Conservation (phyloP, 2,329 filamentous ascomycete genomes). For the Teratosphaeria zuluensis region DNA sequence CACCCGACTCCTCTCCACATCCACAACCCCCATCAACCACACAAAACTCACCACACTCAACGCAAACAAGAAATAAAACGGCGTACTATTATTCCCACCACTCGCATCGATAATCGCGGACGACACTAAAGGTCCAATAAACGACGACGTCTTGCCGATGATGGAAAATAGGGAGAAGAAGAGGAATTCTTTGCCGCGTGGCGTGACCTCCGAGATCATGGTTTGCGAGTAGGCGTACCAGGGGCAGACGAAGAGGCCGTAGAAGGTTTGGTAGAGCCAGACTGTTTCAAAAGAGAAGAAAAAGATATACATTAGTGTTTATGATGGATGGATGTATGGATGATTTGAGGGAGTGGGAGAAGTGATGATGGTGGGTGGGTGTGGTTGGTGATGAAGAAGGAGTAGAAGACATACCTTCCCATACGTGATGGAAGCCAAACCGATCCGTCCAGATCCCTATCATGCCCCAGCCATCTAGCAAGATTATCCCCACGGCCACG, state of each 20-base stretch:
- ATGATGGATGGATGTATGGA: too few relatives aligned
- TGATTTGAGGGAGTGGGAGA: too few relatives aligned
- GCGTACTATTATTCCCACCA: conserved; percentile 45
- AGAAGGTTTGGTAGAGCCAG: conserved; percentile 40
- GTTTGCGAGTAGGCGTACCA: conserved; percentile 65
- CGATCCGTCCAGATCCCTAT: conserved; percentile 46
- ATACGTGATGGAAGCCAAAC: conserved; percentile 43
- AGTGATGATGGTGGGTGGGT: too few relatives aligned
- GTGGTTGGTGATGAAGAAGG: too few relatives aligned
- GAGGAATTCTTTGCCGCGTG: conserved; percentile 57
- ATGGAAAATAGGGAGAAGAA: conserved; percentile 63
- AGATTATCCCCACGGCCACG: conserved; percentile 51
- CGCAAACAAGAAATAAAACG: conserved; percentile 58
- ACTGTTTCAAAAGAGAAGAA: too few relatives aligned
- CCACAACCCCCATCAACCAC: conserved; percentile 46
- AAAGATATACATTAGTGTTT: too few relatives aligned
- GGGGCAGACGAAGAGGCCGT: conserved; percentile 57
- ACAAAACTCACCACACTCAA: conserved; percentile 47
- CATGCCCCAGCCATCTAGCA: conserved; percentile 52
- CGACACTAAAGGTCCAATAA: conserved; percentile 60
- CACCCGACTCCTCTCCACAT: conserved; percentile 49
- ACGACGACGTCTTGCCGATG: conserved; percentile 57
- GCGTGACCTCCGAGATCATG: conserved; percentile 61
- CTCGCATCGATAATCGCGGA: conserved; percentile 57
- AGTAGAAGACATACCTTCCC: too few relatives aligned